Percentiles rank a stretch among this genome's conserved stretches.
These are phyloP conservation scores for Aspergillus bertholletiae DNA, from an alignment of 495 filamentous ascomycete genomes.

Conservation along the genomic window DNA sequence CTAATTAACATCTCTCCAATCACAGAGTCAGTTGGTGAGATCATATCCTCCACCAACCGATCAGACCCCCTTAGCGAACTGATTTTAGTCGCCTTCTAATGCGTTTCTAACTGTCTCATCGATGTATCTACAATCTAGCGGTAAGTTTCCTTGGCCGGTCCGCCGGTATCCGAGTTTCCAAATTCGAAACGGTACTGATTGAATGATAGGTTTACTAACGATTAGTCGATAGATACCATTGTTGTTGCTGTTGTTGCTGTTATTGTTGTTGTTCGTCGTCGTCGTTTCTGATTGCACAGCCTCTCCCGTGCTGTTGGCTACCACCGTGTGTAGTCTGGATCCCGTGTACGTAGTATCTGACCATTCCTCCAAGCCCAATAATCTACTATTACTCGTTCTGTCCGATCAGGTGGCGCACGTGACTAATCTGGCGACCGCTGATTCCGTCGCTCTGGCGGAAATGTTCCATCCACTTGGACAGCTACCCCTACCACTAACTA, in stretches of 20 bases:
- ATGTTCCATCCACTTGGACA: background rate
- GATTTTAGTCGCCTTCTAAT: background rate
- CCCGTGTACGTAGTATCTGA: constrained; percentile 3
- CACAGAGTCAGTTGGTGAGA: constrained; percentile 5
- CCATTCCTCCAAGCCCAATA: constrained; percentile 1
- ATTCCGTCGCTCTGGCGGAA: background rate
- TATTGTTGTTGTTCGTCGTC: too few relatives aligned
- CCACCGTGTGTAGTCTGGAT: constrained; percentile 6
- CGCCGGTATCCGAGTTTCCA: constrained; percentile 9
- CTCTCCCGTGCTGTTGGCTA: constrained; percentile 14
- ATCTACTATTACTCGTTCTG: background rate
- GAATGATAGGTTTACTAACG: background rate
- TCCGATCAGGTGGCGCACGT: constrained; percentile 12
- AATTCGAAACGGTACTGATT: background rate
- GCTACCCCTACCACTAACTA: background rate
- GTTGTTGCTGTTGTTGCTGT: too few relatives aligned
- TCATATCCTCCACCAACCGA: constrained; percentile 10
- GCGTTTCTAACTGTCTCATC: background rate
- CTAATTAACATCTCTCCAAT: constrained; percentile 10
- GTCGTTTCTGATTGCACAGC: background rate
- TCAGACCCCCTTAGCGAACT: constrained; percentile 2
- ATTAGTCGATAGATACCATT: background rate
- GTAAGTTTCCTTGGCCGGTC: background rate
- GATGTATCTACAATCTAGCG: background rate
- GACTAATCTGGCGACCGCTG: constrained; percentile 1